phyloP scores from a whole-genome alignment of 2,329 filamentous ascomycete genomes.

The Paraconiothyrium brasiliense region DNA sequence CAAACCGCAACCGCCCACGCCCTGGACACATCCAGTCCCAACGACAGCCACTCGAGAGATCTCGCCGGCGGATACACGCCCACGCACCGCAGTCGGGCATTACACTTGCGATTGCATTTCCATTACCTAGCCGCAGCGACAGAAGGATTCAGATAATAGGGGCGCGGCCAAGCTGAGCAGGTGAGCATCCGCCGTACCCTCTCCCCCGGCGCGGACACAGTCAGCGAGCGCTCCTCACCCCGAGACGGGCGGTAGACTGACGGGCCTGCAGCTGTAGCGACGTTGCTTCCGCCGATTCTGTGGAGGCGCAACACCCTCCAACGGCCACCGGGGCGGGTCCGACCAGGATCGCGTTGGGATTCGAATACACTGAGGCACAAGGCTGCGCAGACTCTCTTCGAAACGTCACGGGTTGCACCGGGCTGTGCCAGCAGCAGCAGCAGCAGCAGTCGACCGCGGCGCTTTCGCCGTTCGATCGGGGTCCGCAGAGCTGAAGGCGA shows the following conservation, averaged over 20 bases:
- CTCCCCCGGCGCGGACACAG: constrained; percentile 30
- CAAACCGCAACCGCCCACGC: constrained; percentile 14
- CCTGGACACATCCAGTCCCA: neutral
- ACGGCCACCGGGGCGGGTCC: constrained; percentile 17
- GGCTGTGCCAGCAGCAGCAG: neutral
- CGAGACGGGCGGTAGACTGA: constrained; percentile 23
- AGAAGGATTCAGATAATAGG: constrained; percentile 25
- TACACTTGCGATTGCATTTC: constrained; percentile 14
- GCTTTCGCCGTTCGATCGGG: constrained; percentile 13
- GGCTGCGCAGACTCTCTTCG: neutral
- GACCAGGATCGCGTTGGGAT: constrained; percentile 14
- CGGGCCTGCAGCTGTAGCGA: constrained; percentile 29
- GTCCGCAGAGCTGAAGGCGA: constrained; percentile 17
- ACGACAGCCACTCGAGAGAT: constrained; percentile 9
- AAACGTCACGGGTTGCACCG: neutral
- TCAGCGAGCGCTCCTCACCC: constrained; percentile 30
- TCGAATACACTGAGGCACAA: neutral
- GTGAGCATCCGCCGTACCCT: constrained; percentile 18
- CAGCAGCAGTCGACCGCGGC: neutral
- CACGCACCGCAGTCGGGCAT: constrained; percentile 7
- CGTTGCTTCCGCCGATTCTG: constrained; percentile 30
- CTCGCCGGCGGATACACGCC: neutral
- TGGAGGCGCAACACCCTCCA: constrained; percentile 23
- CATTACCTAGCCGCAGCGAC: constrained; percentile 17
- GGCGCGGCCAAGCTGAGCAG: constrained; percentile 29